Conservation (phyloP, 164 flowering plant species). For the Magnolia kwangsiensis region DNA sequence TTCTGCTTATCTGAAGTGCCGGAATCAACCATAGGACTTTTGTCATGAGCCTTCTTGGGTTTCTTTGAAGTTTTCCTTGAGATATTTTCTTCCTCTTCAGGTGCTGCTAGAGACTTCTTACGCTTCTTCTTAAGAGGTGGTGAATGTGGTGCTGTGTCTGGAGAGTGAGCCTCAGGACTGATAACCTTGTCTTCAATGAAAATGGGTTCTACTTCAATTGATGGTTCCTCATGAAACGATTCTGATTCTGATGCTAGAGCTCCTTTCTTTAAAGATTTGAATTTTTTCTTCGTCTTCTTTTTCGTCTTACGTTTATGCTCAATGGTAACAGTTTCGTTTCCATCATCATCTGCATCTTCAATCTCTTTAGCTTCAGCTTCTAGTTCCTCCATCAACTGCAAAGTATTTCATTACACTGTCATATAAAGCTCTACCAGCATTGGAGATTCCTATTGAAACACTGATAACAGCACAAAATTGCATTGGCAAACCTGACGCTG, state of each 20-base stretch:
- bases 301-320: conserved; percentile 60
- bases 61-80: conserved; percentile 62
- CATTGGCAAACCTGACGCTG: conserved; percentile 69
- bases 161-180: conserved; percentile 25
- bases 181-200: conserved; percentile 48
- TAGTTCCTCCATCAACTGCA: conserved; percentile 76
- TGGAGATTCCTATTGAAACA: not conserved
- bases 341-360: conserved; percentile 49
- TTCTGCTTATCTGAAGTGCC: conserved; percentile 25
- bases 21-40: conserved; percentile 20
- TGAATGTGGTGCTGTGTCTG: conserved; percentile 32
- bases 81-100: conserved; percentile 37
- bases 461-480: not conserved
- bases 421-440: not conserved
- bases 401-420: conserved; percentile 2
- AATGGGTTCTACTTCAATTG: conserved; percentile 31
- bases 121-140: conserved; percentile 47
- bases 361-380: conserved; percentile 74
- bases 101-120: conserved; percentile 34
- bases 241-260: conserved; percentile 58
- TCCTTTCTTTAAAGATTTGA: conserved; percentile 84
- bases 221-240: conserved; percentile 34
- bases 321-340: conserved; percentile 10
- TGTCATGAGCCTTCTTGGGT: conserved; percentile 41
- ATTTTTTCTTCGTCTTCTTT: conserved; percentile 89